Evolutionary conservation across 2,329 filamentous ascomycete species (phyloP), one percentile per base, ranked within the genome.

Genomic region (Phyllosticta paracitricarpa): DNA sequence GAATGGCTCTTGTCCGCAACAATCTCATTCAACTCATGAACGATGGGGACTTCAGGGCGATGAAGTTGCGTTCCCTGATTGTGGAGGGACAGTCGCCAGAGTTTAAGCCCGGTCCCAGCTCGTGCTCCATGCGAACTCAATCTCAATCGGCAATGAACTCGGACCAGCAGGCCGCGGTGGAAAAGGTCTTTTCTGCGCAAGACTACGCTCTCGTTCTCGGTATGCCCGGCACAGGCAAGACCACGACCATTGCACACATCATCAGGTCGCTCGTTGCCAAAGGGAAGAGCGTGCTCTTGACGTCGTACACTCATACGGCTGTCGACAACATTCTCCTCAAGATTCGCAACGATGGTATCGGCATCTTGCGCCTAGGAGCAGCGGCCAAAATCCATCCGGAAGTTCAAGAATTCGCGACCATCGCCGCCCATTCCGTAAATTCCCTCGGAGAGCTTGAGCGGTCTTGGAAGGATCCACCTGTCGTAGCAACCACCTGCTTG

Each of bases 141-240:
- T 75, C 74, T 7, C 77, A 83, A 25, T 81, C 84, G 58, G 83
- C 79, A 58, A 84, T 99, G 67, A 99, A 99, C 66, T 80, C 89
- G 9, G 94, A 97, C 70, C 94, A 99, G 73, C 86, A 82, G 68
- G 82, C 81, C 62, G 94, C 94, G 0, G 91, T 99, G 58, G 84
- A 91, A 67, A 97, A 97, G 74, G 93, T 99, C 51, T 95, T 99
- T 88, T 91, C 88, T 68, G 93, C 94, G 2, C 84, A 89, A 66
- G 92, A 99, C 76, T 99, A 97, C 73, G 93, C 94, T 7, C 81
- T 99, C n/a, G 92, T 99, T 12, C 83, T 99, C 22, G 94, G 94
- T 28, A 99, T 99, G 94, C 94, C 94, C 1, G 94, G 94, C 7
- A 99, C 94, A 0, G 94, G 94, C 62, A 99, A 99, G 75, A 99